phyloP scores from a whole-genome alignment of 2,329 filamentous ascomycete species.

The Plectosphaerella plurivora region DNA sequence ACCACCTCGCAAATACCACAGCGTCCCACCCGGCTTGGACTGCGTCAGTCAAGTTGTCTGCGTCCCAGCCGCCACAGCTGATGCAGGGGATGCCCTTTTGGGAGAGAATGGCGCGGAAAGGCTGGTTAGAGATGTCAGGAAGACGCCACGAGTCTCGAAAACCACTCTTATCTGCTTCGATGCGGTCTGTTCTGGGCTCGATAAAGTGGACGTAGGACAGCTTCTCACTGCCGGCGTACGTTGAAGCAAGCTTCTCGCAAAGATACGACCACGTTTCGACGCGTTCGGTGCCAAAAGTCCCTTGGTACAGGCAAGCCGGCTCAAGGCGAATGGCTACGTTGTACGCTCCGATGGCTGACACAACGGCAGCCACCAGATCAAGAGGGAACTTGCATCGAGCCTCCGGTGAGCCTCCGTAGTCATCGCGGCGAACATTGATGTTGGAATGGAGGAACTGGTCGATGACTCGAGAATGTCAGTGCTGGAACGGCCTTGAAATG shows the following conservation, averaged over 20 bases:
- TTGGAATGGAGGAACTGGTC: conserved; percentile 17
- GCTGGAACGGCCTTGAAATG: background rate
- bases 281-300: conserved; percentile 37
- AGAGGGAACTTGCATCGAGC: conserved; percentile 24
- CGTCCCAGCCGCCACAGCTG: conserved; percentile 18
- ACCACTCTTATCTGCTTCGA: conserved; percentile 30
- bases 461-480: background rate
- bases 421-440: conserved; percentile 21
- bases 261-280: conserved; percentile 42
- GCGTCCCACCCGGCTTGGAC: conserved; percentile 23
- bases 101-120: conserved; percentile 20
- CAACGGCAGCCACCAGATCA: conserved; percentile 22
- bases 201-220: conserved; percentile 44
- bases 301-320: conserved; percentile 41
- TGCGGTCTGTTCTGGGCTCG: conserved; percentile 42
- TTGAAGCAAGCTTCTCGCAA: conserved; percentile 29
- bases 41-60: conserved; percentile 19
- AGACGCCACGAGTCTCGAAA: conserved; percentile 26
- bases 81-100: conserved; percentile 12
- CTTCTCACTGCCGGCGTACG: conserved; percentile 16
- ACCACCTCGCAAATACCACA: conserved; percentile 37
- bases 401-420: conserved; percentile 23
- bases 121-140: conserved; percentile 19
- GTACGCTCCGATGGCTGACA: conserved; percentile 18
- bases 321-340: conserved; percentile 21